Evolutionary conservation across 805 yeast species (phyloP).

Genomic region (Candida hungchunana): DNA sequence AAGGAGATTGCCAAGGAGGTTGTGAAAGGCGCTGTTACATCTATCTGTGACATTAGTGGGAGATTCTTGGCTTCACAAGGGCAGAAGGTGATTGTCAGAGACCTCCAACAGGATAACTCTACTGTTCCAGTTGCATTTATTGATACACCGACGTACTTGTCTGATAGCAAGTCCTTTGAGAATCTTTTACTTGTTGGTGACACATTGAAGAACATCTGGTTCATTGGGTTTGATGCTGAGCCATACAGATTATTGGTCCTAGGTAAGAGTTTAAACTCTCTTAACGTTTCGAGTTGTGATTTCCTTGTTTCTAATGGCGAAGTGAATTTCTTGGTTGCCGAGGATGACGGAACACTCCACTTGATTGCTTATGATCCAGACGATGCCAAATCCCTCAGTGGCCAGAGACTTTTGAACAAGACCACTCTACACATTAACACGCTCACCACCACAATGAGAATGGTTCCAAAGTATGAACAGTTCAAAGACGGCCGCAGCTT

Average conservation of each 20-base stretch:
- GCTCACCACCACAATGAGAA: slow-evolving; percentile 48
- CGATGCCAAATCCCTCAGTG: slow-evolving; percentile 76
- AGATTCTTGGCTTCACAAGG: slow-evolving; percentile 83
- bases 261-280: slow-evolving; percentile 65
- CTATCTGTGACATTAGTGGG: slow-evolving; percentile 77
- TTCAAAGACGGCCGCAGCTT: slow-evolving; percentile 34
- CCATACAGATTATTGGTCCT: slow-evolving; percentile 82
- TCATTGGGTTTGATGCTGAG: slow-evolving; percentile 90
- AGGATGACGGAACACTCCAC: slow-evolving; percentile 62
- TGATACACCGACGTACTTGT: slow-evolving; percentile 76
- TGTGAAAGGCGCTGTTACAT: slow-evolving; percentile 78
- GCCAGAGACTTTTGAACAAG: slow-evolving; percentile 66
- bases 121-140: slow-evolving; percentile 92
- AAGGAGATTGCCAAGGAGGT: slow-evolving; percentile 70
- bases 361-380: slow-evolving; percentile 88
- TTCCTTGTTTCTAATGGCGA: slow-evolving; percentile 71
- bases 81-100: slow-evolving; percentile 71
- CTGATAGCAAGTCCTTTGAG: slow-evolving; percentile 79
- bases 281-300: slow-evolving; percentile 70
- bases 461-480: slow-evolving; percentile 35
- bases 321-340: slow-evolving; percentile 62
- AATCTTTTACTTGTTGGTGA: slow-evolving; percentile 82
- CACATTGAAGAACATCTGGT: slow-evolving; percentile 66
- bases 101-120: slow-evolving; percentile 77
- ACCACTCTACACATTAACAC: slow-evolving; percentile 70